These are phyloP conservation scores for Fusarium poae DNA, from an alignment of 2,329 filamentous ascomycete genomes.

Conservation along the genomic window DNA sequence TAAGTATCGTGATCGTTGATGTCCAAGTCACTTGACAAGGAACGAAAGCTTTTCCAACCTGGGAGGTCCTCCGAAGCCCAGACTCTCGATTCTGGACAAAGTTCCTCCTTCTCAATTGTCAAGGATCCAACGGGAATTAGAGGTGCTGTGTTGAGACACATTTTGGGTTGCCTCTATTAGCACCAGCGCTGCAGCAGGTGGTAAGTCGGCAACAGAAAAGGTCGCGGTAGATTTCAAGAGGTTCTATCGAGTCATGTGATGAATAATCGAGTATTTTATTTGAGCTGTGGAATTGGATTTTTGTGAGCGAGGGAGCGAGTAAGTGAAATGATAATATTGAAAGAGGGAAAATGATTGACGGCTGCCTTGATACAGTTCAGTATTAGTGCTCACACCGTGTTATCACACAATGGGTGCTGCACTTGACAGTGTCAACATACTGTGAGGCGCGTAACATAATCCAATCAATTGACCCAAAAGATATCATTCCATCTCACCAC, in stretches of 20 bases:
- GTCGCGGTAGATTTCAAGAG: not conserved
- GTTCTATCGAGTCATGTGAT: not conserved
- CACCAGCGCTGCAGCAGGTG: not conserved
- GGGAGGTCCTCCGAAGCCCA: slow-evolving; percentile 27
- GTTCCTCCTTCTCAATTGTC: slow-evolving; percentile 45
- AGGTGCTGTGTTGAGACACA: slow-evolving; percentile 36
- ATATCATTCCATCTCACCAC: no score
- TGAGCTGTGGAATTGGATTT: not conserved
- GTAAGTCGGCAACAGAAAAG: not conserved
- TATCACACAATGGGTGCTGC: not conserved
- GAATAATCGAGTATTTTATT: not conserved
- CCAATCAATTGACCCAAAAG: not conserved
- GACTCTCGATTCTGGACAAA: slow-evolving; percentile 19
- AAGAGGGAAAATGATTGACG: not conserved
- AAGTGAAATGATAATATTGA: not conserved
- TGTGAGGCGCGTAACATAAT: not conserved
- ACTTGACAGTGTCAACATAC: not conserved
- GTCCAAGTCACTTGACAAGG: slow-evolving; percentile 29
- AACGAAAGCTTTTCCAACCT: slow-evolving; percentile 50
- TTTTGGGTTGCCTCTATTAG: slow-evolving; percentile 7
- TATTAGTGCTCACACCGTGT: not conserved
- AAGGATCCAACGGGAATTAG: slow-evolving; percentile 61
- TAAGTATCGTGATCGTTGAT: not conserved
- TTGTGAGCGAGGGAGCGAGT: not conserved
- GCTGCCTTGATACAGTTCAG: not conserved